Percentiles rank a stretch among this genome's conserved stretches.
phyloP scores from a whole-genome alignment of 805 yeast species.

The Cyberlindnera xishuangbannaensis region DNA sequence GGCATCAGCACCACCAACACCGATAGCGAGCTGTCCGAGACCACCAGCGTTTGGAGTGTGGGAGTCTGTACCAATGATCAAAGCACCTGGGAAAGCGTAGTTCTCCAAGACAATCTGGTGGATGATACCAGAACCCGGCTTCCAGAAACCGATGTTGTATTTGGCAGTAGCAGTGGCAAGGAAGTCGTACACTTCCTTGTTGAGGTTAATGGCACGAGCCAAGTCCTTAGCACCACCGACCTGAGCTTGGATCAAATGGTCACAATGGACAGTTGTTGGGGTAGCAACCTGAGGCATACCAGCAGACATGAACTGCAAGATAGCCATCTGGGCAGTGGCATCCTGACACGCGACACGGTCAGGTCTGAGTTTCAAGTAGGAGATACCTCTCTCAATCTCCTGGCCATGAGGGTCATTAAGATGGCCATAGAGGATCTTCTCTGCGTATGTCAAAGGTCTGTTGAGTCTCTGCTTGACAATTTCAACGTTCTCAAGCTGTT shows the following conservation, averaged over 20 bases:
- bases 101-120: slow-evolving; percentile 97
- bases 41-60: slow-evolving; percentile 99
- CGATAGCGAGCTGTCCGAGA: slow-evolving; percentile 95
- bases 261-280: slow-evolving; percentile 96
- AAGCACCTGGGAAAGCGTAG: slow-evolving; percentile 92
- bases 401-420: slow-evolving; percentile 88
- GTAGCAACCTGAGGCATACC: slow-evolving; percentile 83
- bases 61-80: slow-evolving; percentile 98
- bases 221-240: slow-evolving; percentile 86
- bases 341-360: slow-evolving; percentile 99
- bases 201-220: slow-evolving; percentile 71
- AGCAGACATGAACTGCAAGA: slow-evolving; percentile 96
- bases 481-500: slow-evolving; percentile 81
- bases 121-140: slow-evolving; percentile 98
- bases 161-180: slow-evolving; percentile 87
- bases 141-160: slow-evolving; percentile 98
- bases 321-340: slow-evolving; percentile 99
- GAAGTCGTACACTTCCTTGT: slow-evolving; percentile 94
- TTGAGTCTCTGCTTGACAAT: slow-evolving; percentile 76
- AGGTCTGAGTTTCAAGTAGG: slow-evolving; percentile 90
- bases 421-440: slow-evolving; percentile 91
- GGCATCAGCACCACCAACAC: slow-evolving; percentile 99
- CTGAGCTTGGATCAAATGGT: slow-evolving; percentile 95
- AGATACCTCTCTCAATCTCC: slow-evolving; percentile 67
- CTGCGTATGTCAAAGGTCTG: slow-evolving; percentile 92